Percentiles rank a stretch among this genome's conserved stretches.
phyloP scores from a whole-genome alignment of 805 yeast genomes.

The Geotrichum ghanense region DNA sequence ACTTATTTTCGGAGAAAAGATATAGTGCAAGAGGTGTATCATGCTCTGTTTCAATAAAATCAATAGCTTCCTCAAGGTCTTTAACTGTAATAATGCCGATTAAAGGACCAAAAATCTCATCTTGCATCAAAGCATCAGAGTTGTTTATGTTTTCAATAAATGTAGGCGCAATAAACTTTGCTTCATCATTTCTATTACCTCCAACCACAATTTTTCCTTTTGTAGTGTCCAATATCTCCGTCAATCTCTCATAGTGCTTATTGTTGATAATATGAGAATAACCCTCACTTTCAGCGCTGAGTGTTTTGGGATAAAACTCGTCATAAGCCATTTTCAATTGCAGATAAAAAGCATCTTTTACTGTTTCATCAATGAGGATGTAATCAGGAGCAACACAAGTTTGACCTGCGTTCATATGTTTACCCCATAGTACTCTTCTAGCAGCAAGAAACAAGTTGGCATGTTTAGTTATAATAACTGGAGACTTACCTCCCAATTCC shows the following conservation, averaged over 20 bases:
- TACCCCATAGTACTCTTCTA: slow-evolving; percentile 52
- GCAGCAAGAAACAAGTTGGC: slow-evolving; percentile 34
- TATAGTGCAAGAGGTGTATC: slow-evolving; percentile 62
- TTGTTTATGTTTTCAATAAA: slow-evolving; percentile 50
- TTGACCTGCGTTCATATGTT: slow-evolving; percentile 61
- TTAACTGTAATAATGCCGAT: slow-evolving; percentile 59
- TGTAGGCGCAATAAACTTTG: slow-evolving; percentile 60
- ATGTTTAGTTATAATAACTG: slow-evolving; percentile 46
- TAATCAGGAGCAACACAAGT: slow-evolving; percentile 70
- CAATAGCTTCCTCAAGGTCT: slow-evolving; percentile 43
- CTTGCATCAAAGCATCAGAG: slow-evolving; percentile 37
- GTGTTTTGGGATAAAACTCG: slow-evolving; percentile 31
- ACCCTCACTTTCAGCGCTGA: slow-evolving; percentile 36
- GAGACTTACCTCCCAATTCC: slow-evolving; percentile 76
- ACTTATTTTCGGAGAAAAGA: slow-evolving; percentile 40
- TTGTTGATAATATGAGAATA: slow-evolving; percentile 51
- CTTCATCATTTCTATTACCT: slow-evolving; percentile 18
- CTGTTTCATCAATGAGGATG: slow-evolving; percentile 40
- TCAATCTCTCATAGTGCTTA: slow-evolving; percentile 33
- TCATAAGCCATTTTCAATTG: slow-evolving; percentile 28
- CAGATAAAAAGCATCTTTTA: slow-evolving; percentile 36
- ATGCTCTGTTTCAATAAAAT: slow-evolving; percentile 30
- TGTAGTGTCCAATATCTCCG: slow-evolving; percentile 23
- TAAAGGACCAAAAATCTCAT: slow-evolving; percentile 78
- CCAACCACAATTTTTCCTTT: slow-evolving; percentile 34